Base-by-base conservation (phyloP, 2,329 filamentous ascomycete genomes). In the Zymoseptoria ardabiliae region DNA sequence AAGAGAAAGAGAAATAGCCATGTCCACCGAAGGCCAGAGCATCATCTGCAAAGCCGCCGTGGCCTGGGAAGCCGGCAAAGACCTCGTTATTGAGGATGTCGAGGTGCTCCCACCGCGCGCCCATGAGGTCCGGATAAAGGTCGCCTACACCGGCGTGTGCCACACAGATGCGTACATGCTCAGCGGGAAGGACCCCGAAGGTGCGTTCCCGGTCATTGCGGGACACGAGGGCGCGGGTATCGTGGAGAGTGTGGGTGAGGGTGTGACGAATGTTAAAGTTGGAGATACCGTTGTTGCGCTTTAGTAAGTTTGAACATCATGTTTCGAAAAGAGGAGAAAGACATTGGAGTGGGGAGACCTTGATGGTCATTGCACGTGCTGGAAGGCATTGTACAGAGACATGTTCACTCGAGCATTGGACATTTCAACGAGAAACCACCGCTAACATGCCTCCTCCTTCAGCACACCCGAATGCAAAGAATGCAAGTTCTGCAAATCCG, bases 401-500 rank as follows among this genome's bases (percentile, higher is more conserved):
- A n/a, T 45, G 17, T 41, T 17, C 35, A 45, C 11, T 45, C 4
- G 13, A n/a, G 35, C 35, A 17, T n/a, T 17, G 35, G 7, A 17
- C 20, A 53, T 30, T 30, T 6, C 13, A 13, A 20, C 30, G 11
- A 49, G 20, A 60, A 45, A 56, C 22, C 50, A 61, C 55, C 56
- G 55, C 62, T 68, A 56, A 68, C 62, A 45, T 28, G 19, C 23
- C 48, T 22, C 41, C 21, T 30, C 22, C n/a, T 54, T 58, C 71
- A 96, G 91, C 82, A 97, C 92, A 53, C 94, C 94, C 66, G 93
- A 97, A 81, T 97, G 94, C 81, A 82, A 85, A 68, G 93, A 97
- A 77, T 99, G 94, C 86, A 97, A 97, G 82, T 97, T 97, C 84
- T 99, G 94, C 88, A 94, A 91, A 78, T 97, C 93, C 50, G 94